These are phyloP conservation scores for Leucocoprinus leucothites DNA, from an alignment of 768 basidiomycete species.

Conservation along the genomic window DNA sequence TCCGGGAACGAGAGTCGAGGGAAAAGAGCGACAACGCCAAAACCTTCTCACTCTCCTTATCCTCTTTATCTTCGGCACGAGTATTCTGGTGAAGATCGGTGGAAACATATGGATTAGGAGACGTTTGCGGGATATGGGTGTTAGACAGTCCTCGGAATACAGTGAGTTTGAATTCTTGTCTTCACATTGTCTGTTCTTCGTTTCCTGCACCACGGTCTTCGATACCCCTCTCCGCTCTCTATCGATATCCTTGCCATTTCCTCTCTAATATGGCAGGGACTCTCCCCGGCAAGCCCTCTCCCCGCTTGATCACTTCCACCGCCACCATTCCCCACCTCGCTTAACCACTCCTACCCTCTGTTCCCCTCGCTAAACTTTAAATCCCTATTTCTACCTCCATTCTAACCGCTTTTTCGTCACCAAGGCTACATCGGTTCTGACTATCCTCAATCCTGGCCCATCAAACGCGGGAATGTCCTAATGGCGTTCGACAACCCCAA, in stretches of 20 bases:
- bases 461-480: conserved; percentile 25
- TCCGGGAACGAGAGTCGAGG: too few species aligned
- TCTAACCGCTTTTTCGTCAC: too few species aligned
- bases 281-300: background rate
- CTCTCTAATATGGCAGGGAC: too few species aligned
- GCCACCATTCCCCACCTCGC: background rate
- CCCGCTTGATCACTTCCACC: too few species aligned
- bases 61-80: conserved; percentile 1
- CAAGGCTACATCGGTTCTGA: conserved; percentile 28
- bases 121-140: background rate
- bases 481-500: conserved; percentile 32
- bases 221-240: background rate
- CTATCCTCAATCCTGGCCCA: conserved; percentile 30
- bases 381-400: too few species aligned
- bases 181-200: too few species aligned
- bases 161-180: background rate
- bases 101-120: conserved; percentile 4
- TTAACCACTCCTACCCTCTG: background rate
- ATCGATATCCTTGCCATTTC: background rate
- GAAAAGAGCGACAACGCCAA: background rate
- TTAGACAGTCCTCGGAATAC: background rate
- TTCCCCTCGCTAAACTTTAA: too few species aligned
- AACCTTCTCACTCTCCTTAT: conserved; percentile 1
- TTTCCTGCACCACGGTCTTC: too few species aligned
- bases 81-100: conserved; percentile 2